Evolutionary conservation across 208 protist species (phyloP).

Genomic region (Leishmania major): DNA sequence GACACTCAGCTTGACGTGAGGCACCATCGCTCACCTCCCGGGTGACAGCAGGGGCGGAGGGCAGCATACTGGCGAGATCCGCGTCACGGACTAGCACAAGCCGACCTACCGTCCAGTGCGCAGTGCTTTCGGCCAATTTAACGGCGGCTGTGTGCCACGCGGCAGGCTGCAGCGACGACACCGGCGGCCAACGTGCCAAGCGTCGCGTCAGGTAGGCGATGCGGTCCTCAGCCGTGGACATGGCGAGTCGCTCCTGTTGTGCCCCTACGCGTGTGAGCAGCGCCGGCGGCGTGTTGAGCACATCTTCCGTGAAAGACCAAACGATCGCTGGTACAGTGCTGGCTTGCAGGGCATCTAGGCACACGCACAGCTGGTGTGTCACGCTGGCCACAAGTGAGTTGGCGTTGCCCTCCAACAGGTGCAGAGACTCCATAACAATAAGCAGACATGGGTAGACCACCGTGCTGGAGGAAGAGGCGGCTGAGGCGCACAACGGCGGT

Average conservation of each 20-base stretch:
- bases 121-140: conserved; percentile 28
- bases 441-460: conserved; percentile 30
- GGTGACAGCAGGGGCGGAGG: background rate
- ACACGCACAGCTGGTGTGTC: conserved; percentile 47
- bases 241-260: conserved; percentile 36
- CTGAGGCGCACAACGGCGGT: conserved; percentile 13
- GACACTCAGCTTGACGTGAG: background rate
- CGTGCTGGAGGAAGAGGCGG: background rate
- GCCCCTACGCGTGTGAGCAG: conserved; percentile 17
- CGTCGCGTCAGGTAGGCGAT: conserved; percentile 23
- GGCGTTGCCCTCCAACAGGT: conserved; percentile 41
- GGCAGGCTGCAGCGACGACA: conserved; percentile 2
- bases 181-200: background rate
- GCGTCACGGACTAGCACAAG: conserved; percentile 11
- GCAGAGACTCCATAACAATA: conserved; percentile 44
- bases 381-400: conserved; percentile 44
- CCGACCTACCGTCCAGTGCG: conserved; percentile 19
- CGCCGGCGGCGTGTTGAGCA: conserved; percentile 3
- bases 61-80: conserved; percentile 6
- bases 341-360: conserved; percentile 43
- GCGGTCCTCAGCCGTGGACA: conserved; percentile 35
- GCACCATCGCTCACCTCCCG: conserved; percentile 1
- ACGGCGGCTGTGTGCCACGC: conserved; percentile 1
- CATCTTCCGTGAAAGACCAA: conserved; percentile 31
- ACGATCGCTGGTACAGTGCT: conserved; percentile 4